Base-by-base conservation (phyloP, 495 filamentous ascomycete genomes). In the Penicillium psychrofluorescens region DNA sequence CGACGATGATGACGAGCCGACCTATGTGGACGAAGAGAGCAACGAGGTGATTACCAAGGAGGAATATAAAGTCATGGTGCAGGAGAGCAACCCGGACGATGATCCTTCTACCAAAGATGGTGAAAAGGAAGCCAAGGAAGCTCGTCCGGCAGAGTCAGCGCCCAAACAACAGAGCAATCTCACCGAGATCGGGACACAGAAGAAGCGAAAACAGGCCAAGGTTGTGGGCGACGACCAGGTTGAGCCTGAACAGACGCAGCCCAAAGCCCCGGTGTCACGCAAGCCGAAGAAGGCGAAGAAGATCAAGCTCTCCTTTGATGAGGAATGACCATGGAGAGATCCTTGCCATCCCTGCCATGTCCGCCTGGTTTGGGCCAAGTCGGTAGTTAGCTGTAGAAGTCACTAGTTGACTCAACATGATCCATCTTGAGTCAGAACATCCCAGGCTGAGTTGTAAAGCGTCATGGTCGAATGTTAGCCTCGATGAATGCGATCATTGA, bases 1-100 rank as follows among this genome's bases (percentile, higher is more conserved):
- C 11, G 67, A 66, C 8, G 70, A 67, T 8, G 69, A 74, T 30
- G 72, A 76, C 39, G 71, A 53, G 13, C 72, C 72, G 14, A 71
- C 66, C 34, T 75, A 75, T 40, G 62, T 76, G 35, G 66, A 74
- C 33, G 72, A 71, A 43, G 64, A 67, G 38, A 72, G 63, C 46
- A 70, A 74, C 29, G 64, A 72, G 41, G 61, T 69, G 22, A 68
- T 75, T 36, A 61, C 70, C 13, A 71, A 72, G 46, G 69, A 70
- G 42, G 67, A 76, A 43, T 76, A 72, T 53, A 60, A 68, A 38
- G 59, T 61, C 12, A 36, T 74, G 29, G 51, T 72, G 8, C 52
- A 55, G 6, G 55, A 55, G 22, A 55, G 43, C 31, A 40, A 50
- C 8, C 14, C 41, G 6, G 50, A 43, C n/a, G 40, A 51, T 10